phyloP scores from a whole-genome alignment of 257 asterid genomes.

The Solanum commersonii region DNA sequence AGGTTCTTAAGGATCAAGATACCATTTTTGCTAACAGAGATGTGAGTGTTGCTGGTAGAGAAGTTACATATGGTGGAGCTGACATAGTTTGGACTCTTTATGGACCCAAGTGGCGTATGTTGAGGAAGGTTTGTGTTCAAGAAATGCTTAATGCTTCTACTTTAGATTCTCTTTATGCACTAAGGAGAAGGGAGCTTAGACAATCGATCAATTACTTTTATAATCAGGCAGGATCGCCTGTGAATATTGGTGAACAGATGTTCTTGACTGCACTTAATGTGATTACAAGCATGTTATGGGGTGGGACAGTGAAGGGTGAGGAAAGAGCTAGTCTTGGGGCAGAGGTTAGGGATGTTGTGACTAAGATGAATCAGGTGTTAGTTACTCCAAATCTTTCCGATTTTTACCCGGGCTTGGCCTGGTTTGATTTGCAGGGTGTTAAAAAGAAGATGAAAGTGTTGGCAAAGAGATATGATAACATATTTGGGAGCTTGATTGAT shows the following conservation, averaged over 20 bases:
- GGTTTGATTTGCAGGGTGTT: slow-evolving; percentile 60
- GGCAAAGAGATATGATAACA: slow-evolving; percentile 36
- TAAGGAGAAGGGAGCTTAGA: slow-evolving; percentile 33
- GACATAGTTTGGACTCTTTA: slow-evolving; percentile 64
- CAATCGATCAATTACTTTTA: too few relatives aligned
- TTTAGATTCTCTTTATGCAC: slow-evolving; percentile 37
- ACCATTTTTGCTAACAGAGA: slow-evolving; percentile 61
- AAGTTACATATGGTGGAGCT: slow-evolving; percentile 46
- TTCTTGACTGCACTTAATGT: slow-evolving; percentile 15
- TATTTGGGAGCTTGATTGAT: slow-evolving; percentile 45
- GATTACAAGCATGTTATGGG: slow-evolving; percentile 74
- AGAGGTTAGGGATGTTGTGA: slow-evolving; percentile 46
- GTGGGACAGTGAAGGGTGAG: slow-evolving; percentile 45
- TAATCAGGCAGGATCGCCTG: too few relatives aligned
- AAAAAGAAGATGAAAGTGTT: slow-evolving; percentile 33
- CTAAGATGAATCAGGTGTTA: slow-evolving; percentile 35
- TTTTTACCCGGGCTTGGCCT: slow-evolving; percentile 45
- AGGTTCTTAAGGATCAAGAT: slow-evolving; percentile 59
- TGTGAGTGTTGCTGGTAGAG: slow-evolving; percentile 45
- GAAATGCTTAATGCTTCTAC: slow-evolving; percentile 41
- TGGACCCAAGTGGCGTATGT: slow-evolving; percentile 77
- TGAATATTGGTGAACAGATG: too few relatives aligned
- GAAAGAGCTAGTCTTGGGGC: slow-evolving; percentile 42
- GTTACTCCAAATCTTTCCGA: slow-evolving; percentile 56
- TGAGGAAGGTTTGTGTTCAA: slow-evolving; percentile 48